phyloP scores from a whole-genome alignment of 345 rosid genomes.

The Salix caprea region DNA sequence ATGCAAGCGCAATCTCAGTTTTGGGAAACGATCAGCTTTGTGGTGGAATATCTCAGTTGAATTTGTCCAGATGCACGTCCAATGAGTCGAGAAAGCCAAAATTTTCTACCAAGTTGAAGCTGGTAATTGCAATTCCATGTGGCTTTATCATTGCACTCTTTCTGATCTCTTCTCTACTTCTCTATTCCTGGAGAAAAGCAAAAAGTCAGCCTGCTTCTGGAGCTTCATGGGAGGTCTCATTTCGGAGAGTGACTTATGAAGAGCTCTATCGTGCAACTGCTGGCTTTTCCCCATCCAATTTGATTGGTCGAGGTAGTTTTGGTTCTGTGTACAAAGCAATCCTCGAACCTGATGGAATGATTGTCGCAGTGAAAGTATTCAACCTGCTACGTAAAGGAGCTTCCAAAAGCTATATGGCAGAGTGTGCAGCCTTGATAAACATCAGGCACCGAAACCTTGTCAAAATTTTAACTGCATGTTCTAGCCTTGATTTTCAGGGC shows the following conservation, averaged over 20 bases:
- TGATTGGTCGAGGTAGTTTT: slow-evolving; percentile 8
- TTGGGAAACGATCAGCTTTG: slow-evolving; percentile 9
- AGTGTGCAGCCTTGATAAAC: neutral
- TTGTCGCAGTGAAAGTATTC: slow-evolving; percentile 7
- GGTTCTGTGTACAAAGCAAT: slow-evolving; percentile 1
- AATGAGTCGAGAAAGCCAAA: neutral
- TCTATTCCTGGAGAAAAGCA: neutral
- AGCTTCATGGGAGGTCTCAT: neutral
- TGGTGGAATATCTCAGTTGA: slow-evolving; percentile 9
- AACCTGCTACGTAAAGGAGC: slow-evolving; percentile 3
- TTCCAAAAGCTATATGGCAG: slow-evolving; percentile 2
- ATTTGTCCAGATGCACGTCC: neutral
- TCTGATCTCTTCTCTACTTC: neutral
- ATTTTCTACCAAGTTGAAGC: neutral
- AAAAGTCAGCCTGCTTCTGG: neutral
- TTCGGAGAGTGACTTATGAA: neutral
- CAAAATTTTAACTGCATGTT: slow-evolving; percentile 4
- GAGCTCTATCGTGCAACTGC: neutral
- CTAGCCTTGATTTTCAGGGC: neutral
- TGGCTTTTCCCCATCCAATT: neutral
- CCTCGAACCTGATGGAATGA: neutral
- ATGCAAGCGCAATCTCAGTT: neutral
- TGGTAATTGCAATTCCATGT: neutral
- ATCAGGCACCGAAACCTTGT: slow-evolving; percentile 8
- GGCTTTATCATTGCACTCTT: neutral